Base-by-base conservation (phyloP, 257 asterid species). In the Scutellaria minor region DNA sequence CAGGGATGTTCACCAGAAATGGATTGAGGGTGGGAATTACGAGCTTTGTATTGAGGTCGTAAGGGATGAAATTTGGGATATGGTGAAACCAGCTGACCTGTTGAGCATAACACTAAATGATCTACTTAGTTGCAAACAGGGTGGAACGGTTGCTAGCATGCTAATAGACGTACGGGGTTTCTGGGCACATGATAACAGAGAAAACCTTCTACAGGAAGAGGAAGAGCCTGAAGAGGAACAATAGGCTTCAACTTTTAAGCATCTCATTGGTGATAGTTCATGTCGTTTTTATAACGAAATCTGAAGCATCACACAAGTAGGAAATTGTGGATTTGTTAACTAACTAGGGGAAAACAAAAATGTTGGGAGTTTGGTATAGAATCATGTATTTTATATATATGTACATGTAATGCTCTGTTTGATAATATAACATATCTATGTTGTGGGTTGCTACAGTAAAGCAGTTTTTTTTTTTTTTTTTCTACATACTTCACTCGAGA, bases 171-270 rank as follows among this genome's bases (percentile, higher is more conserved):
- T 95, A 37, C 93, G 96, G 0, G 97, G 99, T 37, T 95, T 95
- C 82, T 95, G 99, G 99, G 98, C 99, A 37, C 99, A 95, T 66
- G 99, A 95, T 83, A 95, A 92, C 81, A 76, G 98, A 73, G 98
- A 95, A 70, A 95, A 92, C 81, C 99, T 95, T 71, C 97, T 92
- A 15, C 99, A 95, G 80, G 99, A 95, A 87, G 99, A 95, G 87
- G 99, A 94, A 85, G 99, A 95, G 70, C 96, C 97, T 5, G 94
- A 88, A 82, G 97, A 92, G 84, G 99, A 90, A 77, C 90, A 86
- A 27, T 83, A 83, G 76, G 68, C 61, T 54, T 37, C 6, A 50
- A n/a, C 18, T 14, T 5, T 5, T 11, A 15, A 22, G 50, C 53
- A 8, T 14, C 31, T 66, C 52, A 51, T 62, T 66, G 73, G 31